Base-by-base conservation (phyloP, 1,284 basidiomycete genomes). In the Rhodotorula sp. region DNA sequence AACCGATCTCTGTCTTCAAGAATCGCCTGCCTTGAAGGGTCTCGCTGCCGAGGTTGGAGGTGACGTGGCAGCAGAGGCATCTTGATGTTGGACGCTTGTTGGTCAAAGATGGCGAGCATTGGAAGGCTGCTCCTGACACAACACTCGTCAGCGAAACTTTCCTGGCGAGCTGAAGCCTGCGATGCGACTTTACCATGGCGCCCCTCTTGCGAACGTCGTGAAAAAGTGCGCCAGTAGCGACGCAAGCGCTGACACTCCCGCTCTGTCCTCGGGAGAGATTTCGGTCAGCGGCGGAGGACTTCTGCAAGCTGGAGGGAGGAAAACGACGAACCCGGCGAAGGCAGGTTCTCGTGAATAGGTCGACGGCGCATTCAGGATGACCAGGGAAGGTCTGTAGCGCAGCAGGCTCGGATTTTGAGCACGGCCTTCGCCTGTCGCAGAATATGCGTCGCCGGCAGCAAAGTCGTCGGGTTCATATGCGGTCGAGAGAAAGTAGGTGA, bases 401-500 rank as follows among this genome's bases (percentile, higher is more conserved):
- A 76, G 59, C 23, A 66, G 70, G 47, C 67, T 71, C 7, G 75
- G 72, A 20, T 76, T 70, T 6, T n/a, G n/a, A 7, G 21, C 49
- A 4, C 3, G 6, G 2, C 20, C n/a, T 1, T 62, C 48, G 12
- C 31, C 46, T 5, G 49, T 49, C 3, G 51, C 58, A 21, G 21
- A 8, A 43, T 64, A 67, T 1, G 72, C 65, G 7, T 29, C 26
- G 16, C 49, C 51, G 1, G 67, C 62, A 0, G 59, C 46, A 5
- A 34, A 18, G 0, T 61, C 57, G 29, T 12, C 12, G 14, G 20
- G 34, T 23, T 56, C 46, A 72, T 74, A 65, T 18, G 21, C 31
- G 5, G 72, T 68, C 26, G 70, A 31, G 63, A 74, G 72, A 54
- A 76, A 76, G 57, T 74, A 76, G 52, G 20, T 60, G n/a, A 76